These are phyloP conservation scores for Malassezia caprae DNA, from an alignment of 1,284 basidiomycete species.

Conservation along the genomic window DNA sequence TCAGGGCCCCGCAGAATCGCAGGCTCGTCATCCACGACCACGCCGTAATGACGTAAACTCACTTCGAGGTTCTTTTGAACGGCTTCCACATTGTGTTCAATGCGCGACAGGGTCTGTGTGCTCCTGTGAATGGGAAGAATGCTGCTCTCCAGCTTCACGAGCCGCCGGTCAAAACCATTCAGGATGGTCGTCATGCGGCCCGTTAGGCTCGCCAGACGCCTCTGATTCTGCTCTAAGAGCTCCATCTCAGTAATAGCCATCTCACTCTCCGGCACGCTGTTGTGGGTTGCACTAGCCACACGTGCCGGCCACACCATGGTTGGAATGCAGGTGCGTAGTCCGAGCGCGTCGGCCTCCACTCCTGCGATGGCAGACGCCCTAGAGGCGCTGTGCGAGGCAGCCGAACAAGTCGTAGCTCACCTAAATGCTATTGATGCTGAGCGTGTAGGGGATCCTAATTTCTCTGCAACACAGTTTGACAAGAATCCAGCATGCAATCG, in stretches of 20 bases:
- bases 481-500: not conserved
- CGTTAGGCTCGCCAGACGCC: conserved; percentile 46
- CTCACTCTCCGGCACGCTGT: conserved; percentile 23
- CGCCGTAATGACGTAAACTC: conserved; percentile 40
- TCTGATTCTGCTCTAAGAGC: conserved; percentile 49
- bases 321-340: not conserved
- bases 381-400: not conserved
- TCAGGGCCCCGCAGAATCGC: conserved; percentile 37
- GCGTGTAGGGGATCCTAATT: not conserved
- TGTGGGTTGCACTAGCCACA: not conserved
- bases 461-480: not conserved
- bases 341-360: conserved; percentile 3
- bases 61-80: conserved; percentile 35
- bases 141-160: conserved; percentile 43
- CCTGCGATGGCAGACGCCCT: not conserved
- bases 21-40: conserved; percentile 42
- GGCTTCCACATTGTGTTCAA: conserved; percentile 28
- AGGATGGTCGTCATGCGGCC: conserved; percentile 48
- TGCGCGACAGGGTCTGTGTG: conserved; percentile 39
- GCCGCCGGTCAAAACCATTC: conserved; percentile 49
- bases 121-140: conserved; percentile 45
- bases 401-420: not conserved
- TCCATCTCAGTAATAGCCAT: conserved; percentile 49
- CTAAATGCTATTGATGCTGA: not conserved
- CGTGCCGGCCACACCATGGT: conserved; percentile 5